Percentiles rank a stretch among this genome's conserved stretches.
Conservation (phyloP, 192 early-diverging fungal species). For the Funneliformis geosporum region DNA sequence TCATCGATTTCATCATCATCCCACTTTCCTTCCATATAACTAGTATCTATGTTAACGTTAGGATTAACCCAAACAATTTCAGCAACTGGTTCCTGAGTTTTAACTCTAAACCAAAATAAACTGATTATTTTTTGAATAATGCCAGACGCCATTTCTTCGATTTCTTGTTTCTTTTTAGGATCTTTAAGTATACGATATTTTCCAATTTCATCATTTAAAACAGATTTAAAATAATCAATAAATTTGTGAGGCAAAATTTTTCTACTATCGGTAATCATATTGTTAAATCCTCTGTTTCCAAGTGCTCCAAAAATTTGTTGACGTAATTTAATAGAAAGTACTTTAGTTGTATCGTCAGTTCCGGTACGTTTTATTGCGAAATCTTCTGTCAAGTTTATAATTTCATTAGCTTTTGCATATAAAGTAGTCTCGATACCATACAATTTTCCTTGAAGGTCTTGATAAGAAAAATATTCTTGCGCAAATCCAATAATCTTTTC, state of each 20-base stretch:
- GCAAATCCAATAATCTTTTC: background rate
- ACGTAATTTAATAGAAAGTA: slow-evolving; percentile 16
- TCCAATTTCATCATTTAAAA: background rate
- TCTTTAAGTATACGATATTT: slow-evolving; percentile 4
- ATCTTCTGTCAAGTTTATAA: background rate
- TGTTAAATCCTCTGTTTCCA: slow-evolving; percentile 8
- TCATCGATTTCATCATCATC: background rate
- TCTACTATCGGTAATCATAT: background rate
- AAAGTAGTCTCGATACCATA: background rate
- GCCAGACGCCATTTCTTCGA: background rate
- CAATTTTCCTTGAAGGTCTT: no score
- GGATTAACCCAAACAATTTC: background rate
- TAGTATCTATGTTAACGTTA: background rate
- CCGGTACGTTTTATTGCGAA: background rate
- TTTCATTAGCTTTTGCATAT: background rate
- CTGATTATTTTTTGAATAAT: background rate
- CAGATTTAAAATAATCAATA: background rate
- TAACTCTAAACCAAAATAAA: background rate
- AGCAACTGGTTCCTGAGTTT: slow-evolving; percentile 8
- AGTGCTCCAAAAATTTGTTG: slow-evolving; percentile 28
- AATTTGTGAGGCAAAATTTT: background rate
- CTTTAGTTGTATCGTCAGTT: background rate
- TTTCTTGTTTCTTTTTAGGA: background rate
- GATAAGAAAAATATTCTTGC: background rate
- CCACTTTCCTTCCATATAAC: background rate